Percentiles rank a stretch among this genome's conserved stretches.
Evolutionary conservation across 768 basidiomycete species (phyloP).

Genomic region (Tulasnella sp.): DNA sequence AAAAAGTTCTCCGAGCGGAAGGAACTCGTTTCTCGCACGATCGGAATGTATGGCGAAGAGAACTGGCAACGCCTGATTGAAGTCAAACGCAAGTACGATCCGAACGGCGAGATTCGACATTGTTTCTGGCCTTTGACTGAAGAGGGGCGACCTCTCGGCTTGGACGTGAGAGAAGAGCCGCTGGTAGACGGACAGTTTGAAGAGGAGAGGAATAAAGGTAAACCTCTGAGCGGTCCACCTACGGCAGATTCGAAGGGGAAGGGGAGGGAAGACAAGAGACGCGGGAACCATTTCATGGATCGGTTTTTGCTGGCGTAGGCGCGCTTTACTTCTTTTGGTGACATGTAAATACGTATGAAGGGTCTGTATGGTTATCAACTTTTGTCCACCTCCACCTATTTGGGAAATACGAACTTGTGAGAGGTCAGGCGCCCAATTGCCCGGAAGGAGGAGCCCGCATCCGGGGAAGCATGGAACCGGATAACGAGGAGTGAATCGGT

Average conservation of each 20-base stretch:
- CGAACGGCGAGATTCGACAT: slow-evolving; percentile 72
- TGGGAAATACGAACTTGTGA: too few relatives aligned
- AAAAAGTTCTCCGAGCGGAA: slow-evolving; percentile 27
- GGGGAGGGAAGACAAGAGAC: slow-evolving; percentile 3
- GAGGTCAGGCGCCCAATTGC: too few relatives aligned
- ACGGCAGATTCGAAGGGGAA: slow-evolving; percentile 25
- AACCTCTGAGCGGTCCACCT: slow-evolving; percentile 2
- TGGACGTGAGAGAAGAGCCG: not conserved
- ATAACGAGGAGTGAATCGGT: too few relatives aligned
- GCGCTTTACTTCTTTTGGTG: not conserved
- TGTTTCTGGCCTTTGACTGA: slow-evolving; percentile 81
- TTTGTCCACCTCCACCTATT: too few relatives aligned
- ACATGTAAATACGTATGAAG: not conserved
- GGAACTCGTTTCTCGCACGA: slow-evolving; percentile 22
- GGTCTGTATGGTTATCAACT: not conserved
- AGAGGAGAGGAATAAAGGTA: not conserved
- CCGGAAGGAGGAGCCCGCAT: too few relatives aligned
- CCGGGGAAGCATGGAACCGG: too few relatives aligned
- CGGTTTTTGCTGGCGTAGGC: slow-evolving; percentile 20
- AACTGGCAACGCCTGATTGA: slow-evolving; percentile 73
- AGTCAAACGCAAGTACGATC: slow-evolving; percentile 79
- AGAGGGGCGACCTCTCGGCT: slow-evolving; percentile 54
- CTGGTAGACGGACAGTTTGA: not conserved
- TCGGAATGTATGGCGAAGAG: slow-evolving; percentile 41
- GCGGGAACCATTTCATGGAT: slow-evolving; percentile 33